Evolutionary conservation across 2,329 filamentous ascomycete species (phyloP), one percentile per base, ranked within the genome.

Genomic region (Cercospora sp.): DNA sequence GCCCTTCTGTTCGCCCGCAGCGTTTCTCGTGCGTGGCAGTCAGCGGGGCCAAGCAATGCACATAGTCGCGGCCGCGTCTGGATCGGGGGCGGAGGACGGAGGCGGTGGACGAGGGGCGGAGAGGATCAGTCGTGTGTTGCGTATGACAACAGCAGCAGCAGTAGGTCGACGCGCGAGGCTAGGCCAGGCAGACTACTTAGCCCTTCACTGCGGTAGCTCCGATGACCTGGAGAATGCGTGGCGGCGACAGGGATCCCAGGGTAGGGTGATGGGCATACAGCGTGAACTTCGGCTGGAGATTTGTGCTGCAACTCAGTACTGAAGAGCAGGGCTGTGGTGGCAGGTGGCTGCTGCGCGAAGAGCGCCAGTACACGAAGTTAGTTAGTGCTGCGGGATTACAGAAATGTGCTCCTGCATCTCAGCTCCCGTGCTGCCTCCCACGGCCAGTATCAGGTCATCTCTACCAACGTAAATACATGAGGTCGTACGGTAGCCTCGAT

Each of bases 231-330:
- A 59, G 55, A 59, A 30, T 10, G 55, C 55, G 55, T 59, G 55
- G 55, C 55, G 55, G n/a, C 55, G 55, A 59, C 55, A 31, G n/a
- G 55, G 55, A 59, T 59, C 13, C 30, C 16, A 3, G 31, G 28
- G 18, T 30, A 12, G 16, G 55, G 28, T 10, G 55, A 33, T 7
- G 12, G 8, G 30, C 13, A 30, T n/a, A 7, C 12, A 64, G 61
- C 61, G 61, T 64, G 48, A 64, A 64, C 61, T 64, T 55, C 61
- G 61, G 61, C 30, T 16, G 45, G 48, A 55, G 48, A 55, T 55
- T 55, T 7, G 13, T 48, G n/a, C 42, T 20, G 36, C 36, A 28
- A 28, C 30, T 31, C 30, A 31, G 30, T 8, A 9, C 23, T 23
- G 23, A 23, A 23, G 23, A 23, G 23, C 23, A 23, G 23, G 23